Conservation (phyloP, 1,139 yeast genomes). For the Debaryomyces robertsiae region DNA sequence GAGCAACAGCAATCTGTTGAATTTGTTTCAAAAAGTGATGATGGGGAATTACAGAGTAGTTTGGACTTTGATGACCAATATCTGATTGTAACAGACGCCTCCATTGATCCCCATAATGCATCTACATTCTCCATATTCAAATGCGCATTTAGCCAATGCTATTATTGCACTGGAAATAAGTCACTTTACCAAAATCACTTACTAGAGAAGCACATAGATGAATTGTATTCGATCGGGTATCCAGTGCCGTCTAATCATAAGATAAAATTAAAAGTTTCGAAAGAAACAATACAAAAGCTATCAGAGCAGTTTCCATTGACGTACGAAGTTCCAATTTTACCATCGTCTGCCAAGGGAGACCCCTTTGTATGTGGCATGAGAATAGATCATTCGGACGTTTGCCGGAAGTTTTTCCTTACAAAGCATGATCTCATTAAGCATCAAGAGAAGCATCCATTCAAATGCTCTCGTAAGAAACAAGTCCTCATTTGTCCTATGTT, state of each 20-base stretch:
- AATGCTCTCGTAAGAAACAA: conserved; percentile 33
- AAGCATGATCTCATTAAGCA: conserved; percentile 25
- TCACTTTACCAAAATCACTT: conserved; percentile 35
- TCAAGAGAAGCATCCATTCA: conserved; percentile 18
- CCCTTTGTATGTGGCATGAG: conserved; percentile 21
- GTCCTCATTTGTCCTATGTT: conserved; percentile 42
- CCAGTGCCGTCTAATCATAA: conserved; percentile 26
- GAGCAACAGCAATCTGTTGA: not conserved
- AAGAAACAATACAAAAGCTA: conserved; percentile 17
- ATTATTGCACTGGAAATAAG: conserved; percentile 36
- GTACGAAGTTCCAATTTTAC: conserved; percentile 27
- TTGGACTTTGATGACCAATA: conserved; percentile 29
- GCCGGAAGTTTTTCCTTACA: conserved; percentile 24
- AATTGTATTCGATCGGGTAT: conserved; percentile 34
- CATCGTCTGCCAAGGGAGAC: conserved; percentile 23
- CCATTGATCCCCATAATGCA: conserved; percentile 3
- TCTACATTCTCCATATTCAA: conserved; percentile 17
- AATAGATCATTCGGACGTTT: conserved; percentile 12
- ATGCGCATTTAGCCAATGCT: conserved; percentile 37
- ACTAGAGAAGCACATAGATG: conserved; percentile 27
- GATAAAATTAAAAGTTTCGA: conserved; percentile 13
- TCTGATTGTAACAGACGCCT: conserved; percentile 25
- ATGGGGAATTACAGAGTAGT: not conserved
- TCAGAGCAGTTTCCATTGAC: conserved; percentile 31
- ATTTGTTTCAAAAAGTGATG: not conserved